Base-by-base conservation (phyloP, 805 yeast species). In the Kazachstania viticola region DNA sequence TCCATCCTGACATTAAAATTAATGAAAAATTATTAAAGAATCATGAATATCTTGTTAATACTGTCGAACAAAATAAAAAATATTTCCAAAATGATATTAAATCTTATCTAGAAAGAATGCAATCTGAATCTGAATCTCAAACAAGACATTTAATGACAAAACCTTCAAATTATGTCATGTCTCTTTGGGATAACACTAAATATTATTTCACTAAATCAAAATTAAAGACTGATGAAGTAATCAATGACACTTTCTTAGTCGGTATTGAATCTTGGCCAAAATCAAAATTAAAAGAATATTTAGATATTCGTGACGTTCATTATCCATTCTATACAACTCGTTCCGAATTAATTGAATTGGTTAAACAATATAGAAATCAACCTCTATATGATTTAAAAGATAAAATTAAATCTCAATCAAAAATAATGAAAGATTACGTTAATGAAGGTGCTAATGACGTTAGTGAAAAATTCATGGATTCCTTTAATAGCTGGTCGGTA, bases 191-290 rank as follows among this genome's bases (percentile, higher is more conserved):
- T n/a, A 33, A 12, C 8, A n/a, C 49, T 9, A 31, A 36, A 25
- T 26, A 30, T 9, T 32, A 34, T 17, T 17, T 41, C 15, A 32
- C 38, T 4, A 25, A 31, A n/a, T 16, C 33, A 12, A 42, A 50
- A 17, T 44, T 45, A n/a, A 45, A 42, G 21, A 54, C 47, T 28
- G 61, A 55, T 17, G 52, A 61, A 21, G 38, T 60, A 6, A 51
- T 65, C 45, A 64, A 64, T 45, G 67, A 64, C 38, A 63, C 70
- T 1, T 66, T 69, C 40, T 48, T 65, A 29, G 51, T 63, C 26
- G 69, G 65, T 23, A 49, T 68, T 30, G 66, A 67, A 27, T 44
- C 47, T 9, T 69, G 74, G 75, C 54, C 69, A 14, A 63, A 63
- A 41, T 63, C 59, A 14, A 60, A 64, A 33, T 52, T 69, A 36